Percentiles rank a stretch among this genome's conserved stretches.
Evolutionary conservation across 2,329 filamentous ascomycete genomes (phyloP).

Genomic region (Alternaria ventricosa): DNA sequence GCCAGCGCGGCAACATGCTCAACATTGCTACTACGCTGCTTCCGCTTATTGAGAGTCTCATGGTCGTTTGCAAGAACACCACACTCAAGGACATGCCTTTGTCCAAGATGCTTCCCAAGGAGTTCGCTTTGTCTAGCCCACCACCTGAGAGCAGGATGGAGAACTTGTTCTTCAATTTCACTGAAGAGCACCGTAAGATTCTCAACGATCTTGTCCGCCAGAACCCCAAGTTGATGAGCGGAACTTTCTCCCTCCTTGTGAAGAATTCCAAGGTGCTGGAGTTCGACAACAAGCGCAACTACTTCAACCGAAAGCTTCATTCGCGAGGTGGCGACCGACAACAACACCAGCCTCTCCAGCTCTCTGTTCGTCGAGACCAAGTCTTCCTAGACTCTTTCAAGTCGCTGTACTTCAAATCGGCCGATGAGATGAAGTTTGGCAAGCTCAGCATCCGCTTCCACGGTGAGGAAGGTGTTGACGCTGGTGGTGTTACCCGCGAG

Average conservation of each 20-base stretch:
- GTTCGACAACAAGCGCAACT: constrained; percentile 99
- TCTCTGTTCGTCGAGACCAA: constrained; percentile 89
- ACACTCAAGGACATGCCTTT: constrained; percentile 72
- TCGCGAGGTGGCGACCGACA: constrained; percentile 70
- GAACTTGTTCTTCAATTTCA: constrained; percentile 94
- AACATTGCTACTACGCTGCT: constrained; percentile 96
- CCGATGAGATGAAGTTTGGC: constrained; percentile 98
- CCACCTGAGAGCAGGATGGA: constrained; percentile 83
- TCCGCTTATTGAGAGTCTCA: constrained; percentile 92
- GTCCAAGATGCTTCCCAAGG: constrained; percentile 58
- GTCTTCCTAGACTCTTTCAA: constrained; percentile 99
- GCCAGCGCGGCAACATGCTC: constrained; percentile 91
- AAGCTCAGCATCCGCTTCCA: constrained; percentile 98
- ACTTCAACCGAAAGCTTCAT: constrained; percentile 94
- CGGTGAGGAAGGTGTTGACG: constrained; percentile 96
- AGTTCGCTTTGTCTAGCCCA: constrained; percentile 76
- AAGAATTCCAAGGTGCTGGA: constrained; percentile 99
- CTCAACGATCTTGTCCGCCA: constrained; percentile 97
- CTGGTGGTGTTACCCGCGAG: constrained; percentile 94
- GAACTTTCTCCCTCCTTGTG: constrained; percentile 92
- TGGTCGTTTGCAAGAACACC: constrained; percentile 99
- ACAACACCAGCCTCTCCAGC: constrained; percentile 77
- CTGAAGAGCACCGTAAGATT: constrained; percentile 95
- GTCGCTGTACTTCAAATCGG: constrained; percentile 94
- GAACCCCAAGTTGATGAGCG: constrained; percentile 98